These are phyloP conservation scores for Dimocarpus longan DNA, from an alignment of 345 rosid species.

Conservation along the genomic window DNA sequence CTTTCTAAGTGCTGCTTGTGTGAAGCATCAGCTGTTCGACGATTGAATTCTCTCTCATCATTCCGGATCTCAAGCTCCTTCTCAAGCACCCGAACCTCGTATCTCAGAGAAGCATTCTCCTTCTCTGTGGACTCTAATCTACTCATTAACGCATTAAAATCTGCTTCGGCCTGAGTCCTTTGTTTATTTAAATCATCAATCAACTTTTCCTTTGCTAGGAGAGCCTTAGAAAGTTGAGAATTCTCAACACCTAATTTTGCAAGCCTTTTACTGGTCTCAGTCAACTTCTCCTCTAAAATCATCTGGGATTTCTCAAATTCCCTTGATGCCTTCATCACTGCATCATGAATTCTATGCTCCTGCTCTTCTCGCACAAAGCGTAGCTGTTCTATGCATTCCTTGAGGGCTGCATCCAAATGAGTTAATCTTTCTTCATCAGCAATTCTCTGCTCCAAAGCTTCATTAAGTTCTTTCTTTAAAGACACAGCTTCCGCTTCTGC, in stretches of 20 bases:
- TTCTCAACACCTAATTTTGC: slow-evolving; percentile 60
- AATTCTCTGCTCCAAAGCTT: slow-evolving; percentile 55
- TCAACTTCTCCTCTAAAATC: slow-evolving; percentile 53
- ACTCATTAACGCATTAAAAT: slow-evolving; percentile 52
- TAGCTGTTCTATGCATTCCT: slow-evolving; percentile 86
- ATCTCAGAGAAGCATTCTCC: slow-evolving; percentile 69
- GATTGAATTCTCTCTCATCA: slow-evolving; percentile 88
- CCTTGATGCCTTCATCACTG: slow-evolving; percentile 61
- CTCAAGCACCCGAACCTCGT: slow-evolving; percentile 78
- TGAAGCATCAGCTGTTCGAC: slow-evolving; percentile 66
- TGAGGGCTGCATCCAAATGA: slow-evolving; percentile 70
- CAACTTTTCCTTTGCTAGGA: slow-evolving; percentile 55
- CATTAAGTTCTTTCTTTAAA: slow-evolving; percentile 59
- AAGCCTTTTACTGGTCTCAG: slow-evolving; percentile 51
- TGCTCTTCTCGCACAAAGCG: slow-evolving; percentile 79
- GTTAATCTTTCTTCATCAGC: slow-evolving; percentile 52
- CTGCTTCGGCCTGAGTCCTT: slow-evolving; percentile 53
- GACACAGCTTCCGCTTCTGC: slow-evolving; percentile 56
- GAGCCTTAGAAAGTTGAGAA: slow-evolving; percentile 55
- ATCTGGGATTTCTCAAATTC: slow-evolving; percentile 53
- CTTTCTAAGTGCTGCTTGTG: slow-evolving; percentile 83
- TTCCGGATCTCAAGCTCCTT: slow-evolving; percentile 93
- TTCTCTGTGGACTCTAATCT: slow-evolving; percentile 73
- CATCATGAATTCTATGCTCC: slow-evolving; percentile 77
- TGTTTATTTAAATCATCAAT: slow-evolving; percentile 65